A percentile compares a stretch with the other conserved stretches of the same genome.
These are phyloP conservation scores for Pseudogymnoascus sp. DNA, from an alignment of 2,329 filamentous ascomycete species.

Conservation along the genomic window DNA sequence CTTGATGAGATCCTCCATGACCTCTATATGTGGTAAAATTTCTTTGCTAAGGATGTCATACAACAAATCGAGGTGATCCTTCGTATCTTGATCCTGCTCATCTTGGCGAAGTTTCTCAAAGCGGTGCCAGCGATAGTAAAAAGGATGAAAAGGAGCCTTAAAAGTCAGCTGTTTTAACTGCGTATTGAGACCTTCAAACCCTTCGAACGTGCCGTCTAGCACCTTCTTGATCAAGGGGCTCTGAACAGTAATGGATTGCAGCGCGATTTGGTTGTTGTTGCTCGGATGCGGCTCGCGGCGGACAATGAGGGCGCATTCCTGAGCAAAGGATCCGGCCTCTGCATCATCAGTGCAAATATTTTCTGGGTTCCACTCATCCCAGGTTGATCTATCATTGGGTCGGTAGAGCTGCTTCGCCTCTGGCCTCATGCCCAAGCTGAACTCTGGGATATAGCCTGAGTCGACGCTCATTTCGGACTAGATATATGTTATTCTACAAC, in stretches of 20 bases:
- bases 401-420: slow-evolving; percentile 19
- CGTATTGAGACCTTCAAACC: slow-evolving; percentile 28
- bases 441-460: slow-evolving; percentile 12
- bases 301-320: slow-evolving; percentile 22
- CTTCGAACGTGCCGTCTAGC: slow-evolving; percentile 27
- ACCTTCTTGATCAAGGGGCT: slow-evolving; percentile 29
- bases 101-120: slow-evolving; percentile 22
- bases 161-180: slow-evolving; percentile 29
- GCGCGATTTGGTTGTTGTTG: slow-evolving; percentile 17
- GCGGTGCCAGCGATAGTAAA: slow-evolving; percentile 30
- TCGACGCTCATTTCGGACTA: slow-evolving; percentile 16
- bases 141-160: slow-evolving; percentile 29
- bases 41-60: slow-evolving; percentile 28
- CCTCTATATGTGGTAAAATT: slow-evolving; percentile 16
- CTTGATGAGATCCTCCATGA: slow-evolving; percentile 26
- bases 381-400: slow-evolving; percentile 15
- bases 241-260: slow-evolving; percentile 31
- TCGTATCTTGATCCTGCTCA: slow-evolving; percentile 24
- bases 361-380: slow-evolving; percentile 17
- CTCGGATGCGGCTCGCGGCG: slow-evolving; percentile 21
- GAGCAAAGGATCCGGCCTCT: slow-evolving; percentile 14
- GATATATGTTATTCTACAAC: neutral
- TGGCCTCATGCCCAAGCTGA: slow-evolving; percentile 6
- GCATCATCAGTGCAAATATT: slow-evolving; percentile 13
- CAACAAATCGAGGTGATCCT: slow-evolving; percentile 28